A percentile compares a stretch with the other conserved stretches of the same genome.
Conservation (phyloP, 2,329 filamentous ascomycete genomes). For the Diaporthe sp. region DNA sequence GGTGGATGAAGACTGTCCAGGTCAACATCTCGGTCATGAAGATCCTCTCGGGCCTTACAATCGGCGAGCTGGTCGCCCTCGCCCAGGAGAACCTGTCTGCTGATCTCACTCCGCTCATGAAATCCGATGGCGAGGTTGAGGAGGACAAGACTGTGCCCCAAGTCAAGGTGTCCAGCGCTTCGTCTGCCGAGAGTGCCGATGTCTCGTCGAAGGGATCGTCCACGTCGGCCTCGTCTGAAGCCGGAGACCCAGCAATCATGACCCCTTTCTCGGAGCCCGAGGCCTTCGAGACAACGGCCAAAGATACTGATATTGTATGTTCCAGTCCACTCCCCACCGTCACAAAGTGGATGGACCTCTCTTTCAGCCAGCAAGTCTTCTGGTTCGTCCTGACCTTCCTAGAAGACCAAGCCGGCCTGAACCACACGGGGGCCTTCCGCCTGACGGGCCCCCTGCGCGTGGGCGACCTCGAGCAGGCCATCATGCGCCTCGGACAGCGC, state of each 20-base stretch:
- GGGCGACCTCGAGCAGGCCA: neutral
- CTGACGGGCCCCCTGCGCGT: neutral
- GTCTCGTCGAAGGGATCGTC: neutral
- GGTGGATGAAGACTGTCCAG: neutral
- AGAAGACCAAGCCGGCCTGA: neutral
- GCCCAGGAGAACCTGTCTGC: neutral
- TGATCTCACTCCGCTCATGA: neutral
- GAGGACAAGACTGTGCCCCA: neutral
- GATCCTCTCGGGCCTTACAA: neutral
- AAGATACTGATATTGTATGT: neutral
- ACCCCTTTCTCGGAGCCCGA: slow-evolving; percentile 1
- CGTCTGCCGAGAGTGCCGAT: neutral
- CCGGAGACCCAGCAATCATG: neutral
- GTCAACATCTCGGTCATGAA: slow-evolving; percentile 3
- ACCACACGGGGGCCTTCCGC: slow-evolving; percentile 8
- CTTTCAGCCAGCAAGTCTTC: slow-evolving; percentile 8
- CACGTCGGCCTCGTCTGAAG: neutral
- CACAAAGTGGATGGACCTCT: neutral
- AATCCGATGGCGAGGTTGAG: neutral
- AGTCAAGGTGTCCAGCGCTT: neutral
- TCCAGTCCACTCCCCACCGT: neutral
- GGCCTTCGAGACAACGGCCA: neutral
- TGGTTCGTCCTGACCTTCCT: slow-evolving; percentile 7
- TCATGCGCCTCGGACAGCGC: neutral
- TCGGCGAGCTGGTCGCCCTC: neutral